Evolutionary conservation across 371 early-diverging fungal genomes (phyloP).

Genomic region (Synchytrium microbalum): DNA sequence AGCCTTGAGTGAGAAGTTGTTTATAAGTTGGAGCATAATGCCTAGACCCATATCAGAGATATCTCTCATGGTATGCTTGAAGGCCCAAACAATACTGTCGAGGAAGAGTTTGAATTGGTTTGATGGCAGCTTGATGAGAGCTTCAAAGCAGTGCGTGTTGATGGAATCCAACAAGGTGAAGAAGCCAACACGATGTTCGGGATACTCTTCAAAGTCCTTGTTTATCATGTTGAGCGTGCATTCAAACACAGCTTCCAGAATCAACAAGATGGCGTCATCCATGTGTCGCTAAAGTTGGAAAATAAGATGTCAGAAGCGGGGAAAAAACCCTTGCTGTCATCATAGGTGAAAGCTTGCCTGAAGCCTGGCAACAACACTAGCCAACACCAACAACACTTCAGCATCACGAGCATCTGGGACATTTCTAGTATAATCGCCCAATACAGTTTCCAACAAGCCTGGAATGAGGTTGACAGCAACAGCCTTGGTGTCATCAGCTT

Average conservation of each 20-base stretch:
- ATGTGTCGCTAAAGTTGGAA: conserved; percentile 47
- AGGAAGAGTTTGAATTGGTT: conserved; percentile 79
- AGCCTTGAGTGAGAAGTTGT: conserved; percentile 56
- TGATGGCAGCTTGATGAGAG: conserved; percentile 70
- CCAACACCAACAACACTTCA: conserved; percentile 87
- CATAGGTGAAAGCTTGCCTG: conserved; percentile 44
- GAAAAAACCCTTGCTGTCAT: background rate
- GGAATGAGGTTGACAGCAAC: conserved; percentile 78
- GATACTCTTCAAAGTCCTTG: conserved; percentile 93
- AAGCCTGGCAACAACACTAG: conserved; percentile 71
- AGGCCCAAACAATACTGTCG: conserved; percentile 94
- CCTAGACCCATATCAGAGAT: conserved; percentile 86
- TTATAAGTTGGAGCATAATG: conserved; percentile 78
- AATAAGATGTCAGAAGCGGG: background rate
- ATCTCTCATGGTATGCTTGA: conserved; percentile 97
- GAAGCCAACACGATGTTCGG: conserved; percentile 92
- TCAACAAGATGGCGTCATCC: conserved; percentile 68
- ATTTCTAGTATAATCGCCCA: conserved; percentile 76
- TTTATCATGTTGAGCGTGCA: conserved; percentile 96
- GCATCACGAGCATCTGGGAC: conserved; percentile 86
- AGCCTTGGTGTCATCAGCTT: conserved; percentile 67
- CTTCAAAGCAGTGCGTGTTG: conserved; percentile 66
- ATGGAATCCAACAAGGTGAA: conserved; percentile 84
- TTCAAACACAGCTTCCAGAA: conserved; percentile 89
- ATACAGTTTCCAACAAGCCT: conserved; percentile 82